Conservation (phyloP, 257 asterid species). For the Solanum chilense region DNA sequence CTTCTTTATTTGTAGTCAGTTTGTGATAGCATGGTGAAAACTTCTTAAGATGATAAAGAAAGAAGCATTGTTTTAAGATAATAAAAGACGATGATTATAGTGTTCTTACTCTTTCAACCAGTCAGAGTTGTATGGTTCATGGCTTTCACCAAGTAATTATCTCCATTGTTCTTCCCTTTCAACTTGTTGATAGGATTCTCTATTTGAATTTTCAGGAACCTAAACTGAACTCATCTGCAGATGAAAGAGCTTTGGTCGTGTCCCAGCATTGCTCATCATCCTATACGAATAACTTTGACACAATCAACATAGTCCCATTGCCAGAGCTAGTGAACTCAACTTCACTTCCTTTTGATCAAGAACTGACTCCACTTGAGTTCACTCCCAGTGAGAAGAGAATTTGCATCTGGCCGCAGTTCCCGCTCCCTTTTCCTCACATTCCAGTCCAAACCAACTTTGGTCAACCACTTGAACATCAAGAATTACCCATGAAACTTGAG, state of each 20-base stretch:
- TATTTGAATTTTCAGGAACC: slow-evolving; percentile 19
- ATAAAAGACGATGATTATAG: background rate
- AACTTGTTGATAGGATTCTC: background rate
- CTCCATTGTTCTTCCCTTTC: background rate
- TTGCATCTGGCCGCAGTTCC: slow-evolving; percentile 2
- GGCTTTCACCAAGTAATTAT: background rate
- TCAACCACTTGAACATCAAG: slow-evolving; percentile 28
- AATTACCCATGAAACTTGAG: slow-evolving; percentile 17
- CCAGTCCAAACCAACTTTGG: slow-evolving; percentile 33
- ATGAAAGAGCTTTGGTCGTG: slow-evolving; percentile 10
- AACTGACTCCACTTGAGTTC: slow-evolving; percentile 5
- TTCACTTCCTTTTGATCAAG: slow-evolving; percentile 7
- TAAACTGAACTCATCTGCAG: slow-evolving; percentile 12
- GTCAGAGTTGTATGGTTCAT: background rate
- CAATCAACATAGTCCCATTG: slow-evolving; percentile 8
- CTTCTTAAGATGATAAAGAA: background rate
- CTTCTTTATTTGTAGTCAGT: background rate
- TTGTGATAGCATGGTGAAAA: background rate
- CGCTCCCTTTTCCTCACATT: slow-evolving; percentile 18
- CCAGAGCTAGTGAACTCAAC: slow-evolving; percentile 13
- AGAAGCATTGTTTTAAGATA: background rate
- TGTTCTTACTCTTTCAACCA: background rate
- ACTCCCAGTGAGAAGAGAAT: slow-evolving; percentile 5
- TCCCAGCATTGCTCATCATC: slow-evolving; percentile 24
- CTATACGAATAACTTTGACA: background rate